Evolutionary conservation across 2,329 filamentous ascomycete genomes (phyloP).

Genomic region (Herpomyces periplanetae): DNA sequence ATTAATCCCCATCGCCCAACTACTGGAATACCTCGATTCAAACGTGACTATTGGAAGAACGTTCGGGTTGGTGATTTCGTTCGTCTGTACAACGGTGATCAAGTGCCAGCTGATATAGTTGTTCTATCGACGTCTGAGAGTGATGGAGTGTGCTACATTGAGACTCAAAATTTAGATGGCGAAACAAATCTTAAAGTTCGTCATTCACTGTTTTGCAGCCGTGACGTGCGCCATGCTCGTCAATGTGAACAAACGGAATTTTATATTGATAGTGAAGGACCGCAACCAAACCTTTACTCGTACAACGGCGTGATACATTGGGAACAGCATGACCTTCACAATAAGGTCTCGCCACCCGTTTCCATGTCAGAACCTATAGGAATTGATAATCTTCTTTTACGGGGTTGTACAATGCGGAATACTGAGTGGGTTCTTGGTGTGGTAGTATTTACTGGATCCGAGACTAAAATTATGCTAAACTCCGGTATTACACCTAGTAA

Average conservation of each 20-base stretch:
- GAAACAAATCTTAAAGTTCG: constrained; percentile 92
- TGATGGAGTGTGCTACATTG: constrained; percentile 80
- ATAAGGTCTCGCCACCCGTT: constrained; percentile 18
- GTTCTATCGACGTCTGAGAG: constrained; percentile 69
- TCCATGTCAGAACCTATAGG: constrained; percentile 69
- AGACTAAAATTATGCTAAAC: constrained; percentile 98
- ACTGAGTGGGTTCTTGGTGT: constrained; percentile 84
- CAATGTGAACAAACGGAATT: constrained; percentile 78
- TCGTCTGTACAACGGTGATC: constrained; percentile 77
- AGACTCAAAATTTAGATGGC: constrained; percentile 89
- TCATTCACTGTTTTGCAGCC: constrained; percentile 50
- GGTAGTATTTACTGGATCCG: constrained; percentile 68
- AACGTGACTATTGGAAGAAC: constrained; percentile 77
- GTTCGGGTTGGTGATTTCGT: constrained; percentile 84
- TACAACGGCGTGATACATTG: constrained; percentile 70
- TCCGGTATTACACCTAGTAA: constrained; percentile 81
- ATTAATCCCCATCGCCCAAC: constrained; percentile 27
- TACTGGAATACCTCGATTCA: constrained; percentile 39
- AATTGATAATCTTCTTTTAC: constrained; percentile 75
- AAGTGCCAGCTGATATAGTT: constrained; percentile 68
- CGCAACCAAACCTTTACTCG: constrained; percentile 73
- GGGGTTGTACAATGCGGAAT: constrained; percentile 70
- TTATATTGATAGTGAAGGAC: constrained; percentile 48
- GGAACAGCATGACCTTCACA: constrained; percentile 26
- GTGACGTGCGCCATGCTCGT: constrained; percentile 42